phyloP scores from a whole-genome alignment of 73 alveolate species.

The Loxodes magnus region DNA sequence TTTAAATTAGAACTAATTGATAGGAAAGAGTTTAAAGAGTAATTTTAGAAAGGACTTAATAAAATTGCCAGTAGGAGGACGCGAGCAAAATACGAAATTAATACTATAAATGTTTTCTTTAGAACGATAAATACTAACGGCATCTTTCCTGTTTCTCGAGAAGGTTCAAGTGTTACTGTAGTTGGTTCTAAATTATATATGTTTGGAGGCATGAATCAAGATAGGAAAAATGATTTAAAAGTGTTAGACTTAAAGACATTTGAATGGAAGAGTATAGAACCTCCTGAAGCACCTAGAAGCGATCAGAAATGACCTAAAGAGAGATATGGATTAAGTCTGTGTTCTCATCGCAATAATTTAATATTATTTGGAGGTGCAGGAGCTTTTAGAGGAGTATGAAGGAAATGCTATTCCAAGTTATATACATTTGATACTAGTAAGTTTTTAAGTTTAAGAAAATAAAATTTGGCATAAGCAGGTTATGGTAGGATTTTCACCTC shows the following conservation, averaged over 20 bases:
- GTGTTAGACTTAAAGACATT: neutral
- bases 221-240: neutral
- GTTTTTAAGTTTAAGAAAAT: neutral
- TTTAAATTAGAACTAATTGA: no score
- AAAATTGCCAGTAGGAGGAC: no score
- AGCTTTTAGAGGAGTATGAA: neutral
- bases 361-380: conserved; percentile 7
- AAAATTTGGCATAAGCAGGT: conserved; percentile 5
- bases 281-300: conserved; percentile 7
- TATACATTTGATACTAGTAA: neutral
- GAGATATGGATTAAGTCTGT: conserved; percentile 1
- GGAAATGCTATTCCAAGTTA: conserved; percentile 1
- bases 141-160: neutral
- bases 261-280: neutral
- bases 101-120: no score
- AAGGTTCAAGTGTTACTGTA: neutral
- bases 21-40: no score
- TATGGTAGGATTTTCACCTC: neutral
- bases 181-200: neutral
- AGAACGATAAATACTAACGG: conserved; percentile 4
- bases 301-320: no score
- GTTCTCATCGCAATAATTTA: neutral
- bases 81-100: no score
- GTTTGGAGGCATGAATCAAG: conserved; percentile 10
- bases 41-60: no score